Conservation (phyloP, 345 rosid genomes). For the Acer negundo region DNA sequence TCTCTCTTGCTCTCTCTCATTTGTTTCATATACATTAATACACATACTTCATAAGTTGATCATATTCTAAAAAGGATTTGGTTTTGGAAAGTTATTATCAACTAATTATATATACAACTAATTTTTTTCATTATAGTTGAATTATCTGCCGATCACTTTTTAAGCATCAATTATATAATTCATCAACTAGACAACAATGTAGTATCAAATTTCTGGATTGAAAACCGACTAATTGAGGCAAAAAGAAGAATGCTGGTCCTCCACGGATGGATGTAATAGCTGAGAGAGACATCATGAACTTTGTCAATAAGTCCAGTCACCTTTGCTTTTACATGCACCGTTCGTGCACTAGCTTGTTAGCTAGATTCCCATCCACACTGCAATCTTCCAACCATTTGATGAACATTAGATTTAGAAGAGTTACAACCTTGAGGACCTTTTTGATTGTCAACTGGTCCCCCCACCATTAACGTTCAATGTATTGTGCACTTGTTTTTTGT, state of each 20-base stretch:
- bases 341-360: constrained; percentile 6
- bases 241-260: constrained; percentile 16
- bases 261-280: constrained; percentile 6
- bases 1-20: too few species aligned
- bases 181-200: too few species aligned
- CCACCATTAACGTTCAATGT: neutral
- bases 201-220: too few species aligned
- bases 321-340: neutral
- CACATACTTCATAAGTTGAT: too few species aligned
- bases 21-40: too few species aligned
- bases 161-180: neutral
- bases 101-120: too few species aligned
- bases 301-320: constrained; percentile 5
- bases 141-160: too few species aligned
- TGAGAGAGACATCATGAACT: constrained; percentile 17
- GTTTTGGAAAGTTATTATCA: too few species aligned
- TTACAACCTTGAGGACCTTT: neutral
- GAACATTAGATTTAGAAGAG: neutral
- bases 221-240: neutral
- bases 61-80: too few species aligned
- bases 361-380: constrained; percentile 20
- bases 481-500: neutral
- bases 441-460: neutral
- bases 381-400: neutral
- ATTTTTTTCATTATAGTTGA: too few species aligned